Evolutionary conservation across 1,284 basidiomycete species (phyloP).

Genomic region (Pisolithus thermaeus): DNA sequence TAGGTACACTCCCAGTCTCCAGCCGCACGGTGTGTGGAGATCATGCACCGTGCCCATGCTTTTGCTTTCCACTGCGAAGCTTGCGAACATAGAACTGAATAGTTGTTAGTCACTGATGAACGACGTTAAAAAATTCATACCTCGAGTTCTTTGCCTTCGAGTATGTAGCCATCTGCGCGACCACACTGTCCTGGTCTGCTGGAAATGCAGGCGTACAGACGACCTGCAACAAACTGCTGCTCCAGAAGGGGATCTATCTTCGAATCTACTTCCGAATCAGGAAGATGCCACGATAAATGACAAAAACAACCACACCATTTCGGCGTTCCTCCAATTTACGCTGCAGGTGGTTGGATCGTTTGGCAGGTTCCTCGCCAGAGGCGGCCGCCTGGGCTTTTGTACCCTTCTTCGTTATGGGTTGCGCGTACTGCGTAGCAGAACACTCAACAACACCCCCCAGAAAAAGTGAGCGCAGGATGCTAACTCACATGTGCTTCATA

Average conservation of each 20-base stretch:
- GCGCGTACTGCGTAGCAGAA: slow-evolving; percentile 64
- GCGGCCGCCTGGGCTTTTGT: slow-evolving; percentile 50
- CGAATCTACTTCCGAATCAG: slow-evolving; percentile 56
- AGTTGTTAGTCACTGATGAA: slow-evolving; percentile 6
- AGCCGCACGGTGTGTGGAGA: neutral
- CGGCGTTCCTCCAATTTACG: slow-evolving; percentile 83
- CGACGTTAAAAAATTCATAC: slow-evolving; percentile 36
- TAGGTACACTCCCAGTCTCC: neutral
- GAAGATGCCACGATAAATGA: slow-evolving; percentile 6
- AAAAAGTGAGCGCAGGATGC: neutral
- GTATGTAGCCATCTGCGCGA: slow-evolving; percentile 90
- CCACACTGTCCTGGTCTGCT: slow-evolving; percentile 94
- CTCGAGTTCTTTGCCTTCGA: slow-evolving; percentile 96
- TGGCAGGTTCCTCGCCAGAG: slow-evolving; percentile 61
- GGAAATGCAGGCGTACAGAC: slow-evolving; percentile 84
- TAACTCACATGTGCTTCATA: slow-evolving; percentile 88
- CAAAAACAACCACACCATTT: slow-evolving; percentile 54
- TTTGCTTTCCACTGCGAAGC: slow-evolving; percentile 88
- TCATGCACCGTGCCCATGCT: slow-evolving; percentile 67
- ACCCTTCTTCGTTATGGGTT: slow-evolving; percentile 83
- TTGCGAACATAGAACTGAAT: slow-evolving; percentile 88
- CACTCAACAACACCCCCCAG: slow-evolving; percentile 7
- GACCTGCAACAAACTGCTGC: slow-evolving; percentile 80
- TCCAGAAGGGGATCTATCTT: slow-evolving; percentile 89
- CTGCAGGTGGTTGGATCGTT: slow-evolving; percentile 85